These are phyloP conservation scores for Strigomonas culicis DNA, from an alignment of 208 protist species.

Conservation along the genomic window DNA sequence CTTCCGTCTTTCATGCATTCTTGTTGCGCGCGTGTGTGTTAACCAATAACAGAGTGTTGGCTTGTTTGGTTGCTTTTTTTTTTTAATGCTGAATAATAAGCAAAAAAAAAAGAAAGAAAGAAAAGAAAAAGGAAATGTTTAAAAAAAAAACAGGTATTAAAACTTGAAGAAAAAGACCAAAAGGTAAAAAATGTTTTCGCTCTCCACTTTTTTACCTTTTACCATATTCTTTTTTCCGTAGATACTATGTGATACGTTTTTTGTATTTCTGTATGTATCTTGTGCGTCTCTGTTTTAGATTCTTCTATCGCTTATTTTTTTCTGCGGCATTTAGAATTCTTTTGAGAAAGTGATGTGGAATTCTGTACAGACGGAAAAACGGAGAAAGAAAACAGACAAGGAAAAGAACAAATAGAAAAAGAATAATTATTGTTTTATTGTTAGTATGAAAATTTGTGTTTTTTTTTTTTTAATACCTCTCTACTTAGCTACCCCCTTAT, in stretches of 20 bases:
- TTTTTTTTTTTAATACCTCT: constrained; percentile 19
- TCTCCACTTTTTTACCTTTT: background rate
- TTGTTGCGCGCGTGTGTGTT: too few species aligned
- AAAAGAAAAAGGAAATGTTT: constrained; percentile 7
- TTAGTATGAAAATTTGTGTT: constrained; percentile 8
- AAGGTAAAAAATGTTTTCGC: too few species aligned
- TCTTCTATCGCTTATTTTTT: too few species aligned
- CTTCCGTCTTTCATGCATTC: too few species aligned
- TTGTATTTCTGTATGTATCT: too few species aligned
- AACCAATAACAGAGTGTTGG: background rate
- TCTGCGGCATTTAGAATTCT: too few species aligned
- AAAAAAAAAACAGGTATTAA: background rate
- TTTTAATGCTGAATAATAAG: background rate
- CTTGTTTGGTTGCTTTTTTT: background rate
- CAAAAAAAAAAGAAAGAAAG: background rate
- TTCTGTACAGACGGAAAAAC: too few species aligned
- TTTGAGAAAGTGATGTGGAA: too few species aligned
- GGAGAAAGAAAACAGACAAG: background rate
- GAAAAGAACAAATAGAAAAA: constrained; percentile 8
- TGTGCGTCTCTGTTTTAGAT: too few species aligned
- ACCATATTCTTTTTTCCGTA: background rate
- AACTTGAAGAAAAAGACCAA: background rate
- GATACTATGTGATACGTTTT: too few species aligned
- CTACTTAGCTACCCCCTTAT: background rate
- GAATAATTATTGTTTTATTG: background rate